Base-by-base conservation (phyloP, 177 flowering plant genomes). In the Tripterygium wilfordii region DNA sequence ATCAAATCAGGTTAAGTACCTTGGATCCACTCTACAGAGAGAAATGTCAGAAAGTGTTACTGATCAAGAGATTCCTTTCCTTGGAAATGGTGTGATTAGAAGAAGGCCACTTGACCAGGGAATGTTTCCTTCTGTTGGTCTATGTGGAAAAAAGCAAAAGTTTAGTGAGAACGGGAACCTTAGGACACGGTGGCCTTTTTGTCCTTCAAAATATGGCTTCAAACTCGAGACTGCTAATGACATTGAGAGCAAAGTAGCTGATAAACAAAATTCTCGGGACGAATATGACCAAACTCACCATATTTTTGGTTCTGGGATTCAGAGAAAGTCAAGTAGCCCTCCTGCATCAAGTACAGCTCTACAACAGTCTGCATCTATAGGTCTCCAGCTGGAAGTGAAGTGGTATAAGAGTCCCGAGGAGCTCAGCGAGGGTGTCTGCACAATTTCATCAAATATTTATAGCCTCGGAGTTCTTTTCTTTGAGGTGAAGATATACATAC, bases 381-480 rank as follows among this genome's bases (percentile, higher is more conserved):
- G 19, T 16, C 8, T 24, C 19, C 61, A 48, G 5, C 35, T 64
- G 49, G 70, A 72, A 54, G 48, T 56, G 36, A 53, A 48, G 36
- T 72, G 72, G 73, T 72, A 72, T 53, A 21, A 29, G 17, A 54
- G 65, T 49, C 72, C 70, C 36, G 70, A 64, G 32, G 54, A 51
- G 61, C 45, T 48, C 13, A 41, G 19, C 37, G 64, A 42, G 1
- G 20, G 27, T 32, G 40, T 13, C 12, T 53, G 59, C 57, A 29
- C 65, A 9, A 45, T 43, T 51, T 40, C 58, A 23, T 62, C 77
- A n/a, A 62, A 68, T 49, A 62, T 65, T 15, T 72, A 68, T 44
- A 3, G 60, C 19, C 65, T 72, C 2, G 77, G 77, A n/a, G 63
- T 72, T 40, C 65, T 72, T 45, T 56, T 72, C 7, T 72, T 72